A percentile compares a stretch with the other conserved stretches of the same genome.
phyloP scores from a whole-genome alignment of 768 basidiomycete species.

The Obba rivulosa region DNA sequence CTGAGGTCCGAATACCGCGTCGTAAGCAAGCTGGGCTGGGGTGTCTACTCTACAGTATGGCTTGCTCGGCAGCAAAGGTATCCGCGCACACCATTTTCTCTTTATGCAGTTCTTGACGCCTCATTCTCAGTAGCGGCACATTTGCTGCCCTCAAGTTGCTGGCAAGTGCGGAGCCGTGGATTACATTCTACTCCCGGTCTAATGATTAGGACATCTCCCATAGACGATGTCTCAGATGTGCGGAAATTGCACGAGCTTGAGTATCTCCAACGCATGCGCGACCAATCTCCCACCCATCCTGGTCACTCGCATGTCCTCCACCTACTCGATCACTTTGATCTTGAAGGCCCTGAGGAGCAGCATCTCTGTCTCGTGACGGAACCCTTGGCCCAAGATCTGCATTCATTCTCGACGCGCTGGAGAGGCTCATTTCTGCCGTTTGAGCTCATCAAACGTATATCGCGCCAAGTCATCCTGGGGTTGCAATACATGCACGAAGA shows the following conservation, averaged over 20 bases:
- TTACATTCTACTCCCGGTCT: too few relatives aligned
- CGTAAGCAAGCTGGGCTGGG: conserved; percentile 94
- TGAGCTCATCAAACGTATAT: conserved; percentile 89
- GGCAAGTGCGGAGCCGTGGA: too few relatives aligned
- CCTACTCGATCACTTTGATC: conserved; percentile 95
- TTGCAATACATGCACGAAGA: conserved; percentile 97
- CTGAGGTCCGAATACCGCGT: conserved; percentile 87
- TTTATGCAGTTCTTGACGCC: conserved; percentile 20
- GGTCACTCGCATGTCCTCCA: conserved; percentile 94
- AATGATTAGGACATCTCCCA: too few relatives aligned
- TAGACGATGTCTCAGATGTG: too few relatives aligned
- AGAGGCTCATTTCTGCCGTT: conserved; percentile 98
- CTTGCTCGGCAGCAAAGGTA: conserved; percentile 72
- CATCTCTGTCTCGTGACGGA: conserved; percentile 99
- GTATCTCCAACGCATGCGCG: conserved; percentile 38
- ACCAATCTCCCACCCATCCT: conserved; percentile 61
- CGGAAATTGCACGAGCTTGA: too few relatives aligned
- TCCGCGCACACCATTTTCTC: conserved; percentile 10
- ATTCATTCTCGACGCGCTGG: conserved; percentile 95
- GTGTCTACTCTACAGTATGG: conserved; percentile 94
- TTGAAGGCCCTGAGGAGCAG: conserved; percentile 92
- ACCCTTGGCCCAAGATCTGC: conserved; percentile 93
- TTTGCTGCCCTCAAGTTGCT: too few relatives aligned
- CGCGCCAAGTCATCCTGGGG: conserved; percentile 92
- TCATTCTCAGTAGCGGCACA: too few relatives aligned